A percentile compares a stretch with the other conserved stretches of the same genome.
Evolutionary conservation across 192 early-diverging fungal species (phyloP).

Genomic region (Entomortierella parvispora): DNA sequence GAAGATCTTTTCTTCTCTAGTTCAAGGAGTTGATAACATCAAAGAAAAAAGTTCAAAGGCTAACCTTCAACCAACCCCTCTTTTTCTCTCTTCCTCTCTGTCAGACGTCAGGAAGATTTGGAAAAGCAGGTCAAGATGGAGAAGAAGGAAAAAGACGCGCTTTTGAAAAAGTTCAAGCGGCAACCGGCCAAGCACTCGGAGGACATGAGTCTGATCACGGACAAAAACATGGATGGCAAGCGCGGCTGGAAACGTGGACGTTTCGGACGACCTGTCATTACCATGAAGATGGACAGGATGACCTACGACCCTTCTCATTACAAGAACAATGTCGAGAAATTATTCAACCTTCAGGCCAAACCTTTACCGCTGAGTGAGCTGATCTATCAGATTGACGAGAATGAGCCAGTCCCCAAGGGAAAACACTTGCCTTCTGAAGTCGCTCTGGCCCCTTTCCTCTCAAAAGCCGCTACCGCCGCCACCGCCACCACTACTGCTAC

Average conservation of each 20-base stretch:
- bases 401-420: slow-evolving; percentile 42
- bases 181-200: slow-evolving; percentile 60
- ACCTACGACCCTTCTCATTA: slow-evolving; percentile 74
- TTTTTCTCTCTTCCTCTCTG: not conserved
- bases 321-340: slow-evolving; percentile 71
- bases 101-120: slow-evolving; percentile 61
- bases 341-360: slow-evolving; percentile 54
- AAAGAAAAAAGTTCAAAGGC: no score
- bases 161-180: slow-evolving; percentile 56
- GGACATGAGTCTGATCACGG: slow-evolving; percentile 77
- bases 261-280: slow-evolving; percentile 78
- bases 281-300: slow-evolving; percentile 71
- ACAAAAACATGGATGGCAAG: slow-evolving; percentile 70
- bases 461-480: not conserved
- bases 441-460: slow-evolving; percentile 26
- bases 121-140: slow-evolving; percentile 40
- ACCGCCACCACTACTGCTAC: not conserved
- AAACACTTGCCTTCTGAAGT: slow-evolving; percentile 39
- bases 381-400: slow-evolving; percentile 43
- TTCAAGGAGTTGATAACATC: no score
- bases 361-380: slow-evolving; percentile 30
- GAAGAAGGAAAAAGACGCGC: slow-evolving; percentile 51
- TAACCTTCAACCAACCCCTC: not conserved
- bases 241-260: slow-evolving; percentile 74
- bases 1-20: not conserved